These are phyloP conservation scores for Didymella segeticola DNA, from an alignment of 2,329 filamentous ascomycete genomes.

Conservation along the genomic window DNA sequence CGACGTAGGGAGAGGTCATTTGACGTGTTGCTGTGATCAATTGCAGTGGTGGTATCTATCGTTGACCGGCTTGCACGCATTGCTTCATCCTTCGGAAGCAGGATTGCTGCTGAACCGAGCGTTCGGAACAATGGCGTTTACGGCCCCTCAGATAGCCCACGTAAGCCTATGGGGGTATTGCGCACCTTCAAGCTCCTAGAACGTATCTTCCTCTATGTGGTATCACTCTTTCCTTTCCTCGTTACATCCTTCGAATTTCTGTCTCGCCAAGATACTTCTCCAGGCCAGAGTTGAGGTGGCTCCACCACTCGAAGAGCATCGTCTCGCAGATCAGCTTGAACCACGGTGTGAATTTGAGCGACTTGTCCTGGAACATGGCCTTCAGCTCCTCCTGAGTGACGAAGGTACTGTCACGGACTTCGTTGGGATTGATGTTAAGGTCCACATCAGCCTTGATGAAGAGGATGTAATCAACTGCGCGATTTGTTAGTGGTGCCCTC, in stretches of 20 bases:
- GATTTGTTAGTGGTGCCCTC: conserved; percentile 26
- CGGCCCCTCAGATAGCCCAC: conserved; percentile 13
- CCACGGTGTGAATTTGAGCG: conserved; percentile 92
- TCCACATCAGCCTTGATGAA: conserved; percentile 92
- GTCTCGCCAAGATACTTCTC: conserved; percentile 87
- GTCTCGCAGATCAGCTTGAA: conserved; percentile 99
- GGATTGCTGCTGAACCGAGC: conserved; percentile 24
- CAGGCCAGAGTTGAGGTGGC: conserved; percentile 78
- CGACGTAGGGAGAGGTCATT: conserved; percentile 31
- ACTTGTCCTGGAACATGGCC: conserved; percentile 80
- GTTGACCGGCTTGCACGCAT: conserved; percentile 28
- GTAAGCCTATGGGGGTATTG: conserved; percentile 13
- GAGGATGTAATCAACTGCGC: conserved; percentile 91
- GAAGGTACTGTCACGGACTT: conserved; percentile 84
- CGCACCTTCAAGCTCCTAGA: conserved; percentile 71
- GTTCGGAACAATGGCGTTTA: conserved; percentile 11
- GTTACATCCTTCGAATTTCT: conserved; percentile 82
- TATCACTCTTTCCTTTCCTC: conserved; percentile 8
- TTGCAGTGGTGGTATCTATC: conserved; percentile 38
- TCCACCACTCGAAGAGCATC: conserved; percentile 98
- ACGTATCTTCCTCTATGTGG: conserved; percentile 72
- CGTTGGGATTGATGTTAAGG: conserved; percentile 81
- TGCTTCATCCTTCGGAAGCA: conserved; percentile 31
- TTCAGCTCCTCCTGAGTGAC: conserved; percentile 84
- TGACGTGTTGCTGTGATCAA: conserved; percentile 31